Evolutionary conservation across 169 alveolate species (phyloP).

Genomic region (Perkinsus marinus): DNA sequence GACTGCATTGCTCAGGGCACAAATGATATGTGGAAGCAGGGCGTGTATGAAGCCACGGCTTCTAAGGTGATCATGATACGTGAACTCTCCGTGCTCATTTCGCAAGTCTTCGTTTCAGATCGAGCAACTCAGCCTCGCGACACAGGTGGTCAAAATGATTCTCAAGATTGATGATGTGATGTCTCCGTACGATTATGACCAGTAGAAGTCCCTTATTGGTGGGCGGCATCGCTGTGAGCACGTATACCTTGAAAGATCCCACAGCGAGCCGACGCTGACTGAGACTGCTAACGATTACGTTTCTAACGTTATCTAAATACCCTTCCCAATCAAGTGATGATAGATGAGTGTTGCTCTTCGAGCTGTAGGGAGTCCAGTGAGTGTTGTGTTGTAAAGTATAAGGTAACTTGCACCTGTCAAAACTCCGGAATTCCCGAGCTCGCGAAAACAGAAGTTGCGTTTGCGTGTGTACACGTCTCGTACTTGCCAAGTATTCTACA

Average conservation of each 20-base stretch:
- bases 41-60: constrained; percentile 77
- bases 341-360: not conserved
- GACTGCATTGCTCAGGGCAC: constrained; percentile 38
- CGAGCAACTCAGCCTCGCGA: constrained; percentile 82
- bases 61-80: constrained; percentile 48
- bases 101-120: not conserved
- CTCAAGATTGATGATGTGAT: constrained; percentile 95
- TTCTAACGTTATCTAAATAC: not conserved
- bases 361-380: not conserved
- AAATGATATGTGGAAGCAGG: constrained; percentile 67
- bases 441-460: too few relatives aligned
- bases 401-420: too few relatives aligned
- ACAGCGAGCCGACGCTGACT: not conserved
- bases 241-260: not conserved
- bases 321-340: not conserved
- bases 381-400: not conserved
- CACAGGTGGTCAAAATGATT: constrained; percentile 97
- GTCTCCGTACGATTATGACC: not conserved
- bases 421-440: too few relatives aligned
- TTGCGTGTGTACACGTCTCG: too few relatives aligned
- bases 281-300: not conserved
- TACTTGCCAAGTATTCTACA: too few relatives aligned
- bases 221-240: not conserved
- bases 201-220: not conserved
- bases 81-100: not conserved